Evolutionary conservation across 495 filamentous ascomycete genomes (phyloP), one percentile per base, ranked within the genome.

Genomic region (Rostrohypoxylon terebratum): DNA sequence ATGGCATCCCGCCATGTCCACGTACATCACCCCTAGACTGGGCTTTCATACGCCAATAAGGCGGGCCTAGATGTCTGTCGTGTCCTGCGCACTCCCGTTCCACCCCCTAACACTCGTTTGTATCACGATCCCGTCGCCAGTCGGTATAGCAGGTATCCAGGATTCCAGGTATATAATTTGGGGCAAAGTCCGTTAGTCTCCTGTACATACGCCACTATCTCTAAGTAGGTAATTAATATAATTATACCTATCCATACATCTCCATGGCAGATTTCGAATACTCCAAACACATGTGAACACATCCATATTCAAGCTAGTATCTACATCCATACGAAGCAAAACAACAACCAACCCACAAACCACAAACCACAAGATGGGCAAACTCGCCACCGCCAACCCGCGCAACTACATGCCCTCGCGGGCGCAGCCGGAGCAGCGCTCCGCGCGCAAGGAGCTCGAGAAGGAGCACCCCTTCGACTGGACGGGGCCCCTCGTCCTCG

Each of bases 371-470:
- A 38, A 53, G 6, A 73, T 69, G 71, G 61, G 50, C 16, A 73
- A 69, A 63, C 66, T 69, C 28, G n/a, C 71, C 18, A 62, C 71
- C 25, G 50, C 45, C 58, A 38, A 74, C 66, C 71, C 71, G 0
- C 66, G 65, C 23, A 36, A 20, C 34, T 70, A 70, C 45, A 16
- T 76, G 2, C 77, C 78, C 2, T 80, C 78, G 10, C 75, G 69
- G 21, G 79, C 79, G 1, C 72, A 81, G 54, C 77, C 77, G 0
- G 70, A 79, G 47, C 71, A 78, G 45, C 79, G 78, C n/a, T 58
- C 66, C 6, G 23, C 34, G 18, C 76, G 76, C 58, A 78, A 78
- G 59, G 47, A 75, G 20, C 68, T 78, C 25, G 76, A 78, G 18
- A 76, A 76, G 31, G 44, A 73, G 36, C 60, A 71, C 55, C 63